Evolutionary conservation across 129 eudicot genomes (phyloP).

Genomic region (Flaveria brownii): DNA sequence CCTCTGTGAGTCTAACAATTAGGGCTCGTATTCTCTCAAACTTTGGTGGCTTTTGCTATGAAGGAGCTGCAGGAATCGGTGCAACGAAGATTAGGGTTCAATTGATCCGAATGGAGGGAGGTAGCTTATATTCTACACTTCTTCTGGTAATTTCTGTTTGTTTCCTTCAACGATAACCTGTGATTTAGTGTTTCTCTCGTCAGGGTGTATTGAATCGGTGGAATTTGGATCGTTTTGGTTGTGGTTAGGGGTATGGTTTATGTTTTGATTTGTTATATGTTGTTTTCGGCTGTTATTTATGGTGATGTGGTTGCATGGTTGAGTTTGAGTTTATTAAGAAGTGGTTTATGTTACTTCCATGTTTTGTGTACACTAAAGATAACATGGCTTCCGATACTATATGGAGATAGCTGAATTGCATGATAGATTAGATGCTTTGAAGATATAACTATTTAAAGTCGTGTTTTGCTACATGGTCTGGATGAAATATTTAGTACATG

Average conservation of each 20-base stretch:
- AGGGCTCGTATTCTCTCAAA: slow-evolving; percentile 26
- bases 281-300: neutral
- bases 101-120: slow-evolving; percentile 84
- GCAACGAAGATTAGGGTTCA: slow-evolving; percentile 27
- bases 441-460: neutral
- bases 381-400: neutral
- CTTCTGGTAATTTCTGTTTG: slow-evolving; percentile 49
- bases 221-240: neutral
- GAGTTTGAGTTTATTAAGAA: slow-evolving; percentile 9
- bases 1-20: slow-evolving; percentile 5
- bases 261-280: neutral
- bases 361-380: neutral
- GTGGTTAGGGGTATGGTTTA: neutral
- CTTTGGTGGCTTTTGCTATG: slow-evolving; percentile 11
- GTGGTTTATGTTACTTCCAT: neutral
- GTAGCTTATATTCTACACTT: slow-evolving; percentile 69
- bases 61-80: slow-evolving; percentile 21
- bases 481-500: neutral
- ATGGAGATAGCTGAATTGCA: neutral
- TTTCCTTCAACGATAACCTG: slow-evolving; percentile 31
- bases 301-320: slow-evolving; percentile 8
- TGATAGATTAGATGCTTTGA: neutral
- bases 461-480: neutral
- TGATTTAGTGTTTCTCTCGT: slow-evolving; percentile 2
- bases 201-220: neutral